Conservation (phyloP, 2,329 filamentous ascomycete species). For the Epichloe sp. region DNA sequence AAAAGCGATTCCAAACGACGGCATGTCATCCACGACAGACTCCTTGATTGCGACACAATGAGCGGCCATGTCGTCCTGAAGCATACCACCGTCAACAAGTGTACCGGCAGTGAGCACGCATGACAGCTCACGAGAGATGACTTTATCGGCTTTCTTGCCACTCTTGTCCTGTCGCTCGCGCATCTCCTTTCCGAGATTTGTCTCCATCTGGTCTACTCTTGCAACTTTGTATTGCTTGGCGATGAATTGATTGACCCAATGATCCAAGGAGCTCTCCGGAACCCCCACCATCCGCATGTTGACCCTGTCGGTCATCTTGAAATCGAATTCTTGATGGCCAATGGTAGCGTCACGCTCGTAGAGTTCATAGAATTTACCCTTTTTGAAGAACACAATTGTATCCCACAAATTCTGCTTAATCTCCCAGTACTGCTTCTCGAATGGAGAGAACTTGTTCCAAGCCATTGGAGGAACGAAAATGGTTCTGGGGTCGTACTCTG, state of each 20-base stretch:
- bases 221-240: slow-evolving; percentile 97
- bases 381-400: slow-evolving; percentile 99
- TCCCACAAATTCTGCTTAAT: slow-evolving; percentile 98
- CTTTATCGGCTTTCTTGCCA: slow-evolving; percentile 71
- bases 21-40: slow-evolving; percentile 55
- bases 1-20: slow-evolving; percentile 83
- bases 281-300: slow-evolving; percentile 99
- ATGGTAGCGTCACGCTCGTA: slow-evolving; percentile 97
- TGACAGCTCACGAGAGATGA: slow-evolving; percentile 81
- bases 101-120: slow-evolving; percentile 88
- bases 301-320: slow-evolving; percentile 94
- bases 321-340: slow-evolving; percentile 89
- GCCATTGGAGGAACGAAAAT: slow-evolving; percentile 78
- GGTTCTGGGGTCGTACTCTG: slow-evolving; percentile 82
- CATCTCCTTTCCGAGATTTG: slow-evolving; percentile 94
- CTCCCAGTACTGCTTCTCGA: slow-evolving; percentile 98
- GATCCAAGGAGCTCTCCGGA: slow-evolving; percentile 84
- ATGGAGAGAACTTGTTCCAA: slow-evolving; percentile 75
- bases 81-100: slow-evolving; percentile 88
- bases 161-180: slow-evolving; percentile 64
- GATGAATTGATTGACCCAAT: slow-evolving; percentile 97
- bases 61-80: slow-evolving; percentile 94
- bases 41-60: slow-evolving; percentile 95
- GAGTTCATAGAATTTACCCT: slow-evolving; percentile 97
- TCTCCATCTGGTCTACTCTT: slow-evolving; percentile 92